Conservation (phyloP, 2,329 filamentous ascomycete genomes). For the Botrytis galanthina region DNA sequence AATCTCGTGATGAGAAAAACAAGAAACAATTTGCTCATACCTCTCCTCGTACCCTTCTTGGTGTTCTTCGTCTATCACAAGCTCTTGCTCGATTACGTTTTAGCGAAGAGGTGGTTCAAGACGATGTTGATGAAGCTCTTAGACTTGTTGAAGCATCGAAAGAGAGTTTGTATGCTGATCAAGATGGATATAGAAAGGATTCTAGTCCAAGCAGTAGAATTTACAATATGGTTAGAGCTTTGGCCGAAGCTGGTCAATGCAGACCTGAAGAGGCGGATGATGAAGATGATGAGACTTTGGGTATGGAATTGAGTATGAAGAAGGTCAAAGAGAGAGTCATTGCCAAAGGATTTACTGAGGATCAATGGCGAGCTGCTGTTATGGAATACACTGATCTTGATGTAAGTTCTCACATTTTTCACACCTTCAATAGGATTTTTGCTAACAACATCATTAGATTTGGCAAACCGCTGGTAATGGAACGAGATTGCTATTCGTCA, state of each 20-base stretch:
- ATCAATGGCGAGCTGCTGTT: conserved; percentile 83
- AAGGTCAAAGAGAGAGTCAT: conserved; percentile 89
- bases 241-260: conserved; percentile 77
- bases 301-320: conserved; percentile 78
- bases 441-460: conserved; percentile 48
- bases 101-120: conserved; percentile 76
- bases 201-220: conserved; percentile 85
- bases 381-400: conserved; percentile 86
- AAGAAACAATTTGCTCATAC: conserved; percentile 94
- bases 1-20: conserved; percentile 85
- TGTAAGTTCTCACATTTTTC: conserved; percentile 59
- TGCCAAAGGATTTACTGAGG: conserved; percentile 93
- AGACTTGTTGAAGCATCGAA: conserved; percentile 91
- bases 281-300: conserved; percentile 66
- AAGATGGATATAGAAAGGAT: conserved; percentile 57
- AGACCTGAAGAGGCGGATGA: conserved; percentile 47
- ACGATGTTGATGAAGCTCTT: conserved; percentile 94
- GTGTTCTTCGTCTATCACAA: conserved; percentile 88
- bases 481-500: conserved; percentile 69
- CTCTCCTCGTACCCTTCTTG: conserved; percentile 88
- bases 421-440: conserved; percentile 26
- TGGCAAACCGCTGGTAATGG: conserved; percentile 76
- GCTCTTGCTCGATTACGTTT: conserved; percentile 91
- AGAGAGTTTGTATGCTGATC: conserved; percentile 78
- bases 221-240: conserved; percentile 86